Conservation (phyloP, 148 eudicot genomes). For the Camellia sinensis region DNA sequence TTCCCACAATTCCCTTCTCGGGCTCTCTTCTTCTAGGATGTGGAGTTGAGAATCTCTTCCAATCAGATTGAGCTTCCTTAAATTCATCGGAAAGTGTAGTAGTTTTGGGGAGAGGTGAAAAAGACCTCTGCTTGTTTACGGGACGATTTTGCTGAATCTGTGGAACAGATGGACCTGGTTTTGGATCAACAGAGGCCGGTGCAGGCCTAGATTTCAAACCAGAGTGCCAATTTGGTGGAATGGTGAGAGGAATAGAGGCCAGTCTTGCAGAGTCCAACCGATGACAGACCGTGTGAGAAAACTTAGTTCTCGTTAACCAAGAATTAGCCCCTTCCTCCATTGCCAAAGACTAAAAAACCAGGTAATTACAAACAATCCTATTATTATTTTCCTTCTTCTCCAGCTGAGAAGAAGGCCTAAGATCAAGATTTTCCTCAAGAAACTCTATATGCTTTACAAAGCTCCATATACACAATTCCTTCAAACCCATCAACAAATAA, state of each 20-base stretch:
- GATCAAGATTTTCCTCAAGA: conserved; percentile 19
- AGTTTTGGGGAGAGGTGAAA: conserved; percentile 60
- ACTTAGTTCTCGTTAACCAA: conserved; percentile 78
- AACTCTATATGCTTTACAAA: conserved; percentile 17
- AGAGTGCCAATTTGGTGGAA: conserved; percentile 28
- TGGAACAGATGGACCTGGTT: conserved; percentile 16
- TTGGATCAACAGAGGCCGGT: conserved; percentile 22
- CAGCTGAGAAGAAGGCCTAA: conserved; percentile 15
- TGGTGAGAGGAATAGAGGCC: conserved; percentile 39
- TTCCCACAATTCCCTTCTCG: conserved; percentile 40
- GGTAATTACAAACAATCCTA: conserved; percentile 22
- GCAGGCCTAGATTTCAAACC: conserved; percentile 39
- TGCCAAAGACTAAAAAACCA: conserved; percentile 23
- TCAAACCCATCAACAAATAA: conserved; percentile 36
- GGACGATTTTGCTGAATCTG: conserved; percentile 42
- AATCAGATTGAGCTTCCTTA: conserved; percentile 61
- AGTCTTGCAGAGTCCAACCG: conserved; percentile 55
- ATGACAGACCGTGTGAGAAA: conserved; percentile 74
- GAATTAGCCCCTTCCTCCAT: conserved; percentile 75
- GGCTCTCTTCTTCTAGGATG: conserved; percentile 43
- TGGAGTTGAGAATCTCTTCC: conserved; percentile 74
- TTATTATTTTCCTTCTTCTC: conserved; percentile 14
- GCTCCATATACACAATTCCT: conserved; percentile 22
- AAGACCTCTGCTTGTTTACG: conserved; percentile 52
- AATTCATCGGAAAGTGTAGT: conserved; percentile 58